Evolutionary conservation across 495 filamentous ascomycete genomes (phyloP).

Genomic region (Elasticomyces elasticus): DNA sequence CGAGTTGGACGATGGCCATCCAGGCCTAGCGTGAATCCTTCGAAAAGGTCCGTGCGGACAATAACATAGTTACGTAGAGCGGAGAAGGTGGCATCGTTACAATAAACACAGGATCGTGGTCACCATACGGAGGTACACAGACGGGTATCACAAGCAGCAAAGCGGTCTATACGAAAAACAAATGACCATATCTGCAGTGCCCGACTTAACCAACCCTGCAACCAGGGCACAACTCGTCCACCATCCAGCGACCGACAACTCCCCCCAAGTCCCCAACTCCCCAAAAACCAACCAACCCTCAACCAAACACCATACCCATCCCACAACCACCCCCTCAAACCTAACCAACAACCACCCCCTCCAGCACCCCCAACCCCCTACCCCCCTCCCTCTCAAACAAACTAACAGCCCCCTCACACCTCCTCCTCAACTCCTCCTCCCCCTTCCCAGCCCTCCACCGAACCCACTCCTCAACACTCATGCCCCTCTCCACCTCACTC

Average conservation of each 20-base stretch:
- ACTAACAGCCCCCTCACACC: constrained; percentile 72
- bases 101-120: too few species aligned
- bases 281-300: background rate
- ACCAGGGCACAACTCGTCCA: background rate
- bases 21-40: too few species aligned
- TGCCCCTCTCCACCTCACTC: constrained; percentile 66
- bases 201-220: too few species aligned
- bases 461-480: constrained; percentile 94
- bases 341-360: constrained; percentile 49
- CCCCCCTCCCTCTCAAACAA: constrained; percentile 74
- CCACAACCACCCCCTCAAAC: background rate
- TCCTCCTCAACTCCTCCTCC: constrained; percentile 63
- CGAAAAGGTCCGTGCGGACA: too few species aligned
- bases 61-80: too few species aligned
- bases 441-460: constrained; percentile 64
- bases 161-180: too few species aligned
- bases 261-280: background rate
- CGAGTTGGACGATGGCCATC: too few species aligned
- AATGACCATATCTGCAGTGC: too few species aligned
- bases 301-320: background rate
- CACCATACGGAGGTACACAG: too few species aligned
- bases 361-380: constrained; percentile 59
- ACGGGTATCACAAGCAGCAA: too few species aligned
- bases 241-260: background rate
- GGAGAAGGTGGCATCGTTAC: too few species aligned